A percentile compares a stretch with the other conserved stretches of the same genome.
Evolutionary conservation across 139 green algal genomes (phyloP).

Genomic region (Raphidocelis subcapitata): DNA sequence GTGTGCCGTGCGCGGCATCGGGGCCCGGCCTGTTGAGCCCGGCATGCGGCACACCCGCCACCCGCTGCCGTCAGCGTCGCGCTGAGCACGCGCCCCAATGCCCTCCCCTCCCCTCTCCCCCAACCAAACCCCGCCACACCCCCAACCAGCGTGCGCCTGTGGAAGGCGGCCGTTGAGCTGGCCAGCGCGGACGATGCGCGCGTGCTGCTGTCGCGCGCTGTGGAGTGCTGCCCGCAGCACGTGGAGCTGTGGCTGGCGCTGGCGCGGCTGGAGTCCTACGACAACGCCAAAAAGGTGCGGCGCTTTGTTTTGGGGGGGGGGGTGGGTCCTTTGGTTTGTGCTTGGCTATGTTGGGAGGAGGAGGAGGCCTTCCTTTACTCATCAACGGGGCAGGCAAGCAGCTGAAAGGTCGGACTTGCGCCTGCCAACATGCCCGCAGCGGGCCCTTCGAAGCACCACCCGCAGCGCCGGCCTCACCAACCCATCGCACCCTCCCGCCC

Average conservation of each 20-base stretch:
- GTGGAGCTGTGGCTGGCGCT: conserved; percentile 98
- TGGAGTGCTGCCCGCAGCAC: conserved; percentile 97
- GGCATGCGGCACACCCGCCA: conserved; percentile 61
- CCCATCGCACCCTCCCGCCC: too few species aligned
- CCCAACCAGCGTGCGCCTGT: too few species aligned
- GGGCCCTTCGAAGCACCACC: neutral
- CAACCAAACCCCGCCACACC: too few species aligned
- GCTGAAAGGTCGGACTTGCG: too few species aligned
- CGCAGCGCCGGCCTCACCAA: neutral
- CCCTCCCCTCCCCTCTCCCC: too few species aligned
- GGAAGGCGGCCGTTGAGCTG: conserved; percentile 96
- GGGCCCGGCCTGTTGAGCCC: too few species aligned
- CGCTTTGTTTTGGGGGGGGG: neutral
- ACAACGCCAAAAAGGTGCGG: conserved; percentile 86
- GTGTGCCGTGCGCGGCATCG: too few species aligned
- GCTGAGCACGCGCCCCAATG: too few species aligned
- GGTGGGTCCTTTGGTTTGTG: neutral
- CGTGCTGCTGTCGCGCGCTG: conserved; percentile 83
- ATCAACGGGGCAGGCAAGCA: neutral
- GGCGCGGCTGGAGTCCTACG: conserved; percentile 90
- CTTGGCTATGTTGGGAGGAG: neutral
- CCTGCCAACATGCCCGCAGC: neutral
- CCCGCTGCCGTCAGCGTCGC: too few species aligned
- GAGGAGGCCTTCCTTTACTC: neutral
- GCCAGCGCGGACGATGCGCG: conserved; percentile 88